Base-by-base conservation (phyloP, 176 grass and related monocot genomes). In the Lolium rigidum region DNA sequence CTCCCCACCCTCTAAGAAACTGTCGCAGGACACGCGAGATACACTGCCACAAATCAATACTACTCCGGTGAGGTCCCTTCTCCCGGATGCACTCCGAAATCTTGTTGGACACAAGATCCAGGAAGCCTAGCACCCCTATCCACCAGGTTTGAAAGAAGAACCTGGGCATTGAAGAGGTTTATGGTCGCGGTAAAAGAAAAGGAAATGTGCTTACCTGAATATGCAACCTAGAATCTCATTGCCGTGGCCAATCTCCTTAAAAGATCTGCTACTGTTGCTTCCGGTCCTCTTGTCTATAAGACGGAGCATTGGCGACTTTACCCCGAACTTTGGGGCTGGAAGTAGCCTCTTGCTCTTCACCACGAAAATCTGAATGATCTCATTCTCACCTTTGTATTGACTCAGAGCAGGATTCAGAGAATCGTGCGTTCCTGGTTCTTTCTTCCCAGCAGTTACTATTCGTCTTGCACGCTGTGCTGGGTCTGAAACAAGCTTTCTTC, bases 221-320 rank as follows among this genome's bases (percentile, higher is more conserved):
- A 90, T 98, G 93, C 18, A 93, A 65, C 74, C 77, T 16, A 92
- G 54, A 79, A 95, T 92, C 43, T 82, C 78, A 50, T 92, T 71
- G 17, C 49, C 87, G 85, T 91, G 95, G 41, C 93, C 93, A 38
- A 95, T 70, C 44, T 95, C 50, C n/a, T n/a, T n/a, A n/a, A n/a
- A n/a, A n/a, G n/a, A n/a, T n/a, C n/a, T n/a, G n/a, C n/a, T n/a
- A n/a, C n/a, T n/a, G n/a, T n/a, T n/a, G n/a, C n/a, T n/a, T n/a
- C n/a, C n/a, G n/a, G n/a, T n/a, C n/a, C n/a, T n/a, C n/a, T n/a
- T n/a, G 67, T 50, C 78, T 74, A 24, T 38, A 52, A 64, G 66
- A 67, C 63, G 63, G 76, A 83, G 64, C 74, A 88, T 88, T 71
- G 0, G 82, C 67, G 77, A 87, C 20, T 5, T 81, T 77, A 56